Base-by-base conservation (phyloP, 116 monocot species). In the Papilionanthe hybrid region DNA sequence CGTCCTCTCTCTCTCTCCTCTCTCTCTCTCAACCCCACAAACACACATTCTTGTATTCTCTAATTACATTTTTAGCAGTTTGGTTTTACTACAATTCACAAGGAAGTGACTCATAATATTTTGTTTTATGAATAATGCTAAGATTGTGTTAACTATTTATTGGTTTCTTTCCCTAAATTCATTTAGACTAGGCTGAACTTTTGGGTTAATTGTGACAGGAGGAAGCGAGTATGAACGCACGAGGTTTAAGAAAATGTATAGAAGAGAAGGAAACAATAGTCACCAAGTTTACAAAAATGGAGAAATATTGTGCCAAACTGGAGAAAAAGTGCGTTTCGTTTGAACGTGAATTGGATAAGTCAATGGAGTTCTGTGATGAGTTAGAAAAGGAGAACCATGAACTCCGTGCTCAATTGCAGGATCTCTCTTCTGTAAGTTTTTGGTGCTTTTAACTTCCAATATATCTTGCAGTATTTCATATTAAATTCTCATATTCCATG, bases 191-290 rank as follows among this genome's bases (percentile, higher is more conserved):
- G 22, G 8, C 49, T 11, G 9, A 49, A 49, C 49, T 4, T 68
- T 32, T 68, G 68, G 25, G 28, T 28, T 66, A 22, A 42, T 57
- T 75, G 55, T 81, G 55, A 79, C 29, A 96, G 96, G 88, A 91
- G 20, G 96, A 96, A 80, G 88, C 91, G 28, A 85, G 48, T 53
- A 90, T 93, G 96, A 96, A 83, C 50, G 96, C 91, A 4, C 88
- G 37, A 80, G 77, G 93, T 86, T 2, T 37, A 37, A 37, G 37
- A 37, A 37, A 37, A 37, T 37, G 93, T 86, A 37, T 37, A 1
- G 4, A 37, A 37, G 37, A 37, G 0, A 37, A 37, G 37, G 37
- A 37, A 37, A 37, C 37, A 37, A 37, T 37, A 37, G 37, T 37
- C 37, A 4, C 37, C 0, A 37, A 37, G 37, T 3, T 3, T 4